Evolutionary conservation across 352 stramenopile species (phyloP).

Genomic region (Globisporangium cystogenes): DNA sequence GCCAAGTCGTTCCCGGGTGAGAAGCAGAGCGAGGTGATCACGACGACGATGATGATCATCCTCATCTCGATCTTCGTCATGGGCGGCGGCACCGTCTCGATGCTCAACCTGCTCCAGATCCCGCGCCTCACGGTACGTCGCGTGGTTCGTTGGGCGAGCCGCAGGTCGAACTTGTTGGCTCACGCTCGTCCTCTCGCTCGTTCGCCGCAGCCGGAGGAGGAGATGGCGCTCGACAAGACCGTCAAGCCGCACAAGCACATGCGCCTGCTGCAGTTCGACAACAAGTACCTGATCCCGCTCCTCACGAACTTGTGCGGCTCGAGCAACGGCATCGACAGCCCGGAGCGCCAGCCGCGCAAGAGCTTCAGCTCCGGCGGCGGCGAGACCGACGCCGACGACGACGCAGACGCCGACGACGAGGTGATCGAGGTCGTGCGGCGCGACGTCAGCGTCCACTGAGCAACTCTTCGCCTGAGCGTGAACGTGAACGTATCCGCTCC

Average conservation of each 20-base stretch:
- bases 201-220: conserved; percentile 50
- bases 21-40: conserved; percentile 81
- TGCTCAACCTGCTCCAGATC: conserved; percentile 86
- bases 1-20: conserved; percentile 88
- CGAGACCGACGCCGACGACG: conserved; percentile 20
- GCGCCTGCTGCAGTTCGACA: conserved; percentile 77
- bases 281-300: conserved; percentile 81
- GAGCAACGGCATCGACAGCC: conserved; percentile 31
- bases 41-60: conserved; percentile 91
- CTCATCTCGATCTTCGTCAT: conserved; percentile 90
- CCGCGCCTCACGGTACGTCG: conserved; percentile 70
- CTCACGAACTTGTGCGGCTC: conserved; percentile 72
- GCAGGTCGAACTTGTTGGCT: too few relatives aligned
- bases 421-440: conserved; percentile 71
- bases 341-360: conserved; percentile 24
- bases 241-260: conserved; percentile 83
- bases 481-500: too few relatives aligned
- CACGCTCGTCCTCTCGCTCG: too few relatives aligned
- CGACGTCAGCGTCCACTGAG: conserved; percentile 48
- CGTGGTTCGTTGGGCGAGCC: too few relatives aligned
- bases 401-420: conserved; percentile 45
- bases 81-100: conserved; percentile 85
- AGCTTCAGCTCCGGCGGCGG: conserved; percentile 37
- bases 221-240: conserved; percentile 64
- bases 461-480: too few relatives aligned